Conservation (phyloP, 2,329 filamentous ascomycete species). For the Epichloe scottii region DNA sequence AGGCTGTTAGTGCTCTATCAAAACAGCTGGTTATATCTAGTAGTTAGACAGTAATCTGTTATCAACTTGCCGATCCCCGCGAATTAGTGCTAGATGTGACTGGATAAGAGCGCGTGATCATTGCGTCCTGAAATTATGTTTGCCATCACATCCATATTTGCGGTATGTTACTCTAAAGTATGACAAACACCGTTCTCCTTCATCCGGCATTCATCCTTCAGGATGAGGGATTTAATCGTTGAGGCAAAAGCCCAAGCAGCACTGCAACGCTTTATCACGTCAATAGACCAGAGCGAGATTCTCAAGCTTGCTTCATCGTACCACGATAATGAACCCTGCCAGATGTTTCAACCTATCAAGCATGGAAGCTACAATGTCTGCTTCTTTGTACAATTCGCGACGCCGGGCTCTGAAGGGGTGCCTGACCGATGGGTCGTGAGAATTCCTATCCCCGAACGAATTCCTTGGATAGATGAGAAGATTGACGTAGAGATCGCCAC, state of each 20-base stretch:
- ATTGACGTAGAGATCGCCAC: slow-evolving; percentile 11
- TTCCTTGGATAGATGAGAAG: slow-evolving; percentile 4
- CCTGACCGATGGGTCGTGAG: slow-evolving; percentile 7
- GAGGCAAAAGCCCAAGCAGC: background rate
- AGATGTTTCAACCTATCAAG: slow-evolving; percentile 7
- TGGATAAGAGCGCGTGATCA: background rate
- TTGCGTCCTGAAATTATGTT: background rate
- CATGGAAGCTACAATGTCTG: slow-evolving; percentile 11
- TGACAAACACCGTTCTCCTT: background rate
- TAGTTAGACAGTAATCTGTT: no score
- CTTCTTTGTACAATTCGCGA: slow-evolving; percentile 10
- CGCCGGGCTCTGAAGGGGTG: background rate
- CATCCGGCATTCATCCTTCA: background rate
- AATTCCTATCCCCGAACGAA: slow-evolving; percentile 6
- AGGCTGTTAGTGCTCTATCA: background rate
- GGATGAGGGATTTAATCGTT: background rate
- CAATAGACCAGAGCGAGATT: slow-evolving; percentile 5
- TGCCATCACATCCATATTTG: background rate
- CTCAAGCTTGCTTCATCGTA: slow-evolving; percentile 8
- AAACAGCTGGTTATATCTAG: no score
- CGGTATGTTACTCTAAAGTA: background rate
- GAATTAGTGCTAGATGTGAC: no score
- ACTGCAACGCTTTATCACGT: slow-evolving; percentile 7
- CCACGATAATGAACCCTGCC: slow-evolving; percentile 8
- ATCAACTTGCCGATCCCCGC: no score